Evolutionary conservation across 2,329 filamentous ascomycete genomes (phyloP), one percentile per base, ranked within the genome.

Genomic region (Golovinomyces cichoracearum): DNA sequence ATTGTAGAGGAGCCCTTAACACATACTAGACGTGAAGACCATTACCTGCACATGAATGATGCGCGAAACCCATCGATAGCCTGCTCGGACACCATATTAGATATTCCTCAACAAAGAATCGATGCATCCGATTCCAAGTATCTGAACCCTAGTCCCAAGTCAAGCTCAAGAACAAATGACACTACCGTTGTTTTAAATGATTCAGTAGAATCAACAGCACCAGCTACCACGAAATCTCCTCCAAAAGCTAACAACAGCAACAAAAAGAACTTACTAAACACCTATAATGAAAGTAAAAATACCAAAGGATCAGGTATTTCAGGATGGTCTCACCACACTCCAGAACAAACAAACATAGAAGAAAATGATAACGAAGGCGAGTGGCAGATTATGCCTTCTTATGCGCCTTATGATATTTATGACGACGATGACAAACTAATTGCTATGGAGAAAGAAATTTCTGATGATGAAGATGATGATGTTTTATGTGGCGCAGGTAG

Each of bases 321-420:
- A 9, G 85, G 93, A 63, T 95, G 82, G 69, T 95, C 90, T 1
- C 88, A 98, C 61, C 85, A 94, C 63, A 76, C 79, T 54, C 65
- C 85, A 45, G 72, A 76, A 15, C 68, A 74, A 53, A 59, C 71
- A 37, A 66, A 73, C 12, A 64, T 70, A 12, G 51, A 66, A 72
- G 42, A 65, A 69, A 49, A 51, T 12, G 63, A 72, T 2, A 75
- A 75, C 5, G 80, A 80, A n/a, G 77, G 66, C 1, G 75, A 71
- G 47, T 98, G 90, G 90, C 84, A 94, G 65, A 73, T 76, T 2
- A 98, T 98, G 90, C 90, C 88, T 1, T 77, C 90, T 1, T 84
- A 86, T 58, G 90, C 86, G 6, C 80, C 80, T 33, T 92, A 90
- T 61, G 88, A 95, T 63, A 81, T 93, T 55, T 98, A 95, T 63